Evolutionary conservation across 2,329 filamentous ascomycete species (phyloP), one percentile per base, ranked within the genome.

Genomic region (Aspergillus sp.): DNA sequence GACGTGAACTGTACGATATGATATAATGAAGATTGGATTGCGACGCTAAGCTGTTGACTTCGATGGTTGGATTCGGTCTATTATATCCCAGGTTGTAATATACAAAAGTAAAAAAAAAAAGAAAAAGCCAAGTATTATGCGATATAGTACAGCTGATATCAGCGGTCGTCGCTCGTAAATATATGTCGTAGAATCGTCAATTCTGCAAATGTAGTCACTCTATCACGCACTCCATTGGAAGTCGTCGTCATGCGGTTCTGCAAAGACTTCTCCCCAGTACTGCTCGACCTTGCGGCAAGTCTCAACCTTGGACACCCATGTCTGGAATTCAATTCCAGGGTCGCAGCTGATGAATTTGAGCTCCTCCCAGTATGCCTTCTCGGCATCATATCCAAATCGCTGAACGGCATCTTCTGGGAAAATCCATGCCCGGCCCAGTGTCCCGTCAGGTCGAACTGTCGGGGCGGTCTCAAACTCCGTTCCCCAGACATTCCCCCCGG

Each of bases 281-380:
- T 66, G 62, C 43, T 73, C 64, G 14, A 73, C 68, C 46, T 56
- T 70, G 21, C 66, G 52, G 52, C 72, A 74, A 6, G 72, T 61
- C 3, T 66, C 69, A 5, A 60, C 55, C 50, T 71, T 72, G n/a
- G 66, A 60, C 35, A 66, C 57, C 74, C 74, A 77, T 1, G 71
- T 69, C 27, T 64, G 65, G 56, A 77, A 75, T 14, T 64, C 59
- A 1, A 58, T 61, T 49, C 76, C 72, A 2, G 73, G 65, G 33
- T 73, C 64, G 59, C 76, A 78, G 50, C 73, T 74, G 12, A 76
- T 72, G 62, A 64, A 72, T 52, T 72, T 75, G 52, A 77, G 70
- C 53, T 76, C 76, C 48, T 73, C 71, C 75, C 76, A 78, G 44
- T 76, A 74, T 6, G 66, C 65, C 48, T 62, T 70, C 58, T 78